Evolutionary conservation across 352 stramenopile species (phyloP).

Genomic region (Globisporangium cylindrosporum): DNA sequence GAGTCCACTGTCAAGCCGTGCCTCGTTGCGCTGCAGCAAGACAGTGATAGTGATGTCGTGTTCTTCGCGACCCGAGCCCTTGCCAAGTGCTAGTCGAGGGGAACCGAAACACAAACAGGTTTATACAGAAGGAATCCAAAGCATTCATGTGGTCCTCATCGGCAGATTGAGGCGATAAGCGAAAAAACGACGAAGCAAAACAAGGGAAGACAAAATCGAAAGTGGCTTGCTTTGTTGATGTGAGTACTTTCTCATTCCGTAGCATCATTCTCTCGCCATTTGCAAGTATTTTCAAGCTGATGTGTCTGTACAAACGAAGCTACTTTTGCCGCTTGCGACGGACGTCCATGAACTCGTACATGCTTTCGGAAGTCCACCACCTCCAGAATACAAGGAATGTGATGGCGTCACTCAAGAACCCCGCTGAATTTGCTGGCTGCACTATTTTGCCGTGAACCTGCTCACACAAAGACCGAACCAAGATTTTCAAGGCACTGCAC

Average conservation of each 20-base stretch:
- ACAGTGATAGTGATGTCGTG: constrained; percentile 92
- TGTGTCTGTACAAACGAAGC: neutral
- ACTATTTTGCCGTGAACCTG: constrained; percentile 7
- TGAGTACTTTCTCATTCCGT: neutral
- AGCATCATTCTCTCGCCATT: neutral
- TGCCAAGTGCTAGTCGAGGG: constrained; percentile 41
- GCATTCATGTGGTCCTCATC: constrained; percentile 11
- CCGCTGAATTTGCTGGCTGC: neutral
- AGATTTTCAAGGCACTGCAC: neutral
- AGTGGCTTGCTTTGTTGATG: neutral
- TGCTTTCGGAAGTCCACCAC: constrained; percentile 55
- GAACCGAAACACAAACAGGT: constrained; percentile 1
- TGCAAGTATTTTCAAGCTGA: neutral
- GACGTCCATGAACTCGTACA: constrained; percentile 23
- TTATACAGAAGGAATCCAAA: constrained; percentile 14
- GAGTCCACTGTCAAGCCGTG: constrained; percentile 81
- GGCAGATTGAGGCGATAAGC: neutral
- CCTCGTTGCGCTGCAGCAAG: constrained; percentile 84
- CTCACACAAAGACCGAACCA: neutral
- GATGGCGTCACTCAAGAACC: constrained; percentile 7
- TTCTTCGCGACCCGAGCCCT: constrained; percentile 90
- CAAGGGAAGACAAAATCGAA: neutral
- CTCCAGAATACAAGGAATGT: constrained; percentile 43
- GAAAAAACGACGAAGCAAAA: constrained; percentile 11
- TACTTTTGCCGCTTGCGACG: constrained; percentile 10